phyloP scores from a whole-genome alignment of 805 yeast species.

The Suhomyces pyralidae region DNA sequence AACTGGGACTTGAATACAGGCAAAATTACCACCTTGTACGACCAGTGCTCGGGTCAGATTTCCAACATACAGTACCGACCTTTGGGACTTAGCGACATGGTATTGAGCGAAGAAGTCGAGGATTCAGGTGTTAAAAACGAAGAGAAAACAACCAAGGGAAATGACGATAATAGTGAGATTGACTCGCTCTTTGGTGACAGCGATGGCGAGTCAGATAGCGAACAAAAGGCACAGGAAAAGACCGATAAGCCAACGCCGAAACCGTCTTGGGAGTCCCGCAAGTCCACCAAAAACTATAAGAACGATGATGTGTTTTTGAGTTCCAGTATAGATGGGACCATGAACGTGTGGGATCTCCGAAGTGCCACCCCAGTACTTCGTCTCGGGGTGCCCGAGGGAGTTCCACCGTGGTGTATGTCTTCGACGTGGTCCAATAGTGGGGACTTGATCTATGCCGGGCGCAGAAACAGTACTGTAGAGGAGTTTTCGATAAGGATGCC shows the following conservation, averaged over 20 bases:
- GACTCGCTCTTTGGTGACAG: conserved; percentile 49
- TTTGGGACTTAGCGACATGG: conserved; percentile 44
- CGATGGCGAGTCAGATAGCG: conserved; percentile 28
- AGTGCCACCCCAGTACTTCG: conserved; percentile 43
- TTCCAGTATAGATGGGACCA: conserved; percentile 78
- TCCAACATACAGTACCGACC: conserved; percentile 75
- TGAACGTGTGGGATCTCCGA: conserved; percentile 82
- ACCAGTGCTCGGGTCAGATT: conserved; percentile 71
- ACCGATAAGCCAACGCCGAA: conserved; percentile 6
- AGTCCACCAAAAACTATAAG: conserved; percentile 20
- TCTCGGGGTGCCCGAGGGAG: conserved; percentile 54
- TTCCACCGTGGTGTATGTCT: conserved; percentile 94
- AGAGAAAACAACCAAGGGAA: conserved; percentile 7
- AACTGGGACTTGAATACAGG: conserved; percentile 90
- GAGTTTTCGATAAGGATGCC: conserved; percentile 66
- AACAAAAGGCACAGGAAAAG: conserved; percentile 6
- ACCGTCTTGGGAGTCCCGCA: conserved; percentile 11
- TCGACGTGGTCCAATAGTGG: conserved; percentile 89
- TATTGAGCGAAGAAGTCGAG: conserved; percentile 18
- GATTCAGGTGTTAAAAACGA: not conserved
- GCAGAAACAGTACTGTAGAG: conserved; percentile 86
- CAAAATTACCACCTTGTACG: conserved; percentile 42
- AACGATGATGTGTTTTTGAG: conserved; percentile 62
- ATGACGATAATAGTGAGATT: conserved; percentile 26
- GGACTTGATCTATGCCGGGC: conserved; percentile 72